Evolutionary conservation across 176 grass and related monocot genomes (phyloP).

Genomic region (Cenchrus americanus): DNA sequence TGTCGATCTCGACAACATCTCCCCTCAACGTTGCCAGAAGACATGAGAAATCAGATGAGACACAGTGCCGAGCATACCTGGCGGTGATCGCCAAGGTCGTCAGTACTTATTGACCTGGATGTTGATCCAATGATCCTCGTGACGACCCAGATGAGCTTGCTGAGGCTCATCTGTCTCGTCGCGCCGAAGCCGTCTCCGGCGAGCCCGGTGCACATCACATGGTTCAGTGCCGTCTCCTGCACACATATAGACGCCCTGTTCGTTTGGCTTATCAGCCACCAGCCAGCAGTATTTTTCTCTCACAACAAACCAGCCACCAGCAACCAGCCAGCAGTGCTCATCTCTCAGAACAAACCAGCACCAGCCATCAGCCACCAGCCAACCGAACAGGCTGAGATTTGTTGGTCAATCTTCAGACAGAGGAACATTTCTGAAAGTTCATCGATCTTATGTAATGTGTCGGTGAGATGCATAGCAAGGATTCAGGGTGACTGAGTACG

Average conservation of each 20-base stretch:
- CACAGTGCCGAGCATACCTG: not conserved
- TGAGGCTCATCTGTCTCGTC: slow-evolving; percentile 52
- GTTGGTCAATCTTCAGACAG: not conserved
- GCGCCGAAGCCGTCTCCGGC: slow-evolving; percentile 53
- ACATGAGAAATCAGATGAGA: not conserved
- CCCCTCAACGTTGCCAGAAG: slow-evolving; percentile 23
- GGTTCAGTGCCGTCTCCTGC: slow-evolving; percentile 59
- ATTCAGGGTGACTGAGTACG: not conserved
- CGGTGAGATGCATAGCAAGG: not conserved
- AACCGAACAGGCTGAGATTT: too few species aligned
- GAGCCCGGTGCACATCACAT: slow-evolving; percentile 64
- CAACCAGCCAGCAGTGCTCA: too few species aligned
- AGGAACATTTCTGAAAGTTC: not conserved
- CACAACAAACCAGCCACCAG: too few species aligned
- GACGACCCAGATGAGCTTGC: slow-evolving; percentile 64
- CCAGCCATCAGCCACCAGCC: too few species aligned
- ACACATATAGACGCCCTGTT: not conserved
- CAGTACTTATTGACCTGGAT: slow-evolving; percentile 59
- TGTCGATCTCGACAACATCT: slow-evolving; percentile 51
- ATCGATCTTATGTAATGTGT: not conserved
- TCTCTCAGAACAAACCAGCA: too few species aligned
- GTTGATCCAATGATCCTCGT: slow-evolving; percentile 45
- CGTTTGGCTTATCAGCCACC: too few species aligned
- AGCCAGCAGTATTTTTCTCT: too few species aligned
- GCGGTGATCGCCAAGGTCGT: not conserved